phyloP scores from a whole-genome alignment of 176 grass and related monocot species.

The Zea luxurians region DNA sequence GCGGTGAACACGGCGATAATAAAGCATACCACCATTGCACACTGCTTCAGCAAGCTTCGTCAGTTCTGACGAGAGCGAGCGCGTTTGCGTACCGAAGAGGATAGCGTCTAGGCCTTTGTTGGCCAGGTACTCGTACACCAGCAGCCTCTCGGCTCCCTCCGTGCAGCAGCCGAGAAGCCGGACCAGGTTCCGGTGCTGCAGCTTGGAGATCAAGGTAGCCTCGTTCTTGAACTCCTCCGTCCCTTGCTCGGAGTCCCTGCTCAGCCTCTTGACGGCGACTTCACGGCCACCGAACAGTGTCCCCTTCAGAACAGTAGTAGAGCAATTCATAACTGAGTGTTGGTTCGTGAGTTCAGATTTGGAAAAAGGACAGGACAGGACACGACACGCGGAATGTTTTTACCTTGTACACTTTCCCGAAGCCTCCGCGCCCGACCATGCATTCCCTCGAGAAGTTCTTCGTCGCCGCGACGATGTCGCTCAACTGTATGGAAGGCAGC shows the following conservation, averaged over 20 bases:
- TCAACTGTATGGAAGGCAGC: slow-evolving; percentile 43
- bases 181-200: slow-evolving; percentile 50
- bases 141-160: slow-evolving; percentile 45
- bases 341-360: neutral
- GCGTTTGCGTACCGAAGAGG: slow-evolving; percentile 46
- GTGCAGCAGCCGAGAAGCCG: slow-evolving; percentile 54
- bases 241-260: slow-evolving; percentile 47
- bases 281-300: slow-evolving; percentile 34
- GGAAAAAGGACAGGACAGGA: neutral
- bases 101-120: slow-evolving; percentile 43
- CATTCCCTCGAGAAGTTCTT: slow-evolving; percentile 43
- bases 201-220: slow-evolving; percentile 38
- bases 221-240: slow-evolving; percentile 52
- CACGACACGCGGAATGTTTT: neutral
- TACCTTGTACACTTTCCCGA: slow-evolving; percentile 73
- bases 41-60: too few relatives aligned
- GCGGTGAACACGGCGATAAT: too few relatives aligned
- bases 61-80: neutral
- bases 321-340: neutral
- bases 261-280: slow-evolving; percentile 60
- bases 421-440: slow-evolving; percentile 56
- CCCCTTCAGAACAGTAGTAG: slow-evolving; percentile 24
- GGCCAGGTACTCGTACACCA: slow-evolving; percentile 51
- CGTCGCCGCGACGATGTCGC: slow-evolving; percentile 40
- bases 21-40: too few relatives aligned